Base-by-base conservation (phyloP, 331 rosid genomes). In the Malus hybrid region DNA sequence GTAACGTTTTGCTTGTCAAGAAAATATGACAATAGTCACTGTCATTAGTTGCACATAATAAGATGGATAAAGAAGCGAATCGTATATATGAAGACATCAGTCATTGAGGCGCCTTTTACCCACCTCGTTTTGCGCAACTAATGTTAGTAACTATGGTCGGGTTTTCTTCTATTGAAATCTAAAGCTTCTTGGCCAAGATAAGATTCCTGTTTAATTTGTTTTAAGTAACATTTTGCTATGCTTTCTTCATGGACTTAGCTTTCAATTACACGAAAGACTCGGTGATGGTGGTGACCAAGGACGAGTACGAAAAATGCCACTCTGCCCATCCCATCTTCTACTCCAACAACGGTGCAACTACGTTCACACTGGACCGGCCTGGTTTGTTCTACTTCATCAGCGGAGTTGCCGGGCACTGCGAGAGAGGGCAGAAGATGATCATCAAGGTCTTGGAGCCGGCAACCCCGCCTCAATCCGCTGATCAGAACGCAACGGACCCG, bases 331-430 rank as follows among this genome's bases (percentile, higher is more conserved):
- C 98, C 11, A 13, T 81, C 0, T 94, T 86, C 83, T 91, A 78
- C 88, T 80, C 86, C 34, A 91, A 92, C 82, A 81, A 84, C 10
- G 98, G 96, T 0, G 73, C 81, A 42, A 85, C 90, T 0, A 54
- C 79, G 6, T 80, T 84, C 85, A 69, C 69, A 12, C 68, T 94
- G 19, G 86, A 86, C 18, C 31, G 87, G 5, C 74, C 96, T 0
- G 97, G 99, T 2, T 16, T 87, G 82, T 94, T 86, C 89, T 94
- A 67, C 78, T 94, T 94, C 89, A 86, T 91, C 6, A 94, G 98
- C 69, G 97, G 98, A 22, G 84, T 90, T 42, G 71, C 84, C 2
- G 95, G 95, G 42, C 98, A 94, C 72, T 94, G 97, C 55, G 55
- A 60, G 77, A 87, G 82, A 71, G 98, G 98, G 0, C 93, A 86